These are phyloP conservation scores for Allomyces macrogynus DNA, from an alignment of 192 early-diverging fungal species.

Conservation along the genomic window DNA sequence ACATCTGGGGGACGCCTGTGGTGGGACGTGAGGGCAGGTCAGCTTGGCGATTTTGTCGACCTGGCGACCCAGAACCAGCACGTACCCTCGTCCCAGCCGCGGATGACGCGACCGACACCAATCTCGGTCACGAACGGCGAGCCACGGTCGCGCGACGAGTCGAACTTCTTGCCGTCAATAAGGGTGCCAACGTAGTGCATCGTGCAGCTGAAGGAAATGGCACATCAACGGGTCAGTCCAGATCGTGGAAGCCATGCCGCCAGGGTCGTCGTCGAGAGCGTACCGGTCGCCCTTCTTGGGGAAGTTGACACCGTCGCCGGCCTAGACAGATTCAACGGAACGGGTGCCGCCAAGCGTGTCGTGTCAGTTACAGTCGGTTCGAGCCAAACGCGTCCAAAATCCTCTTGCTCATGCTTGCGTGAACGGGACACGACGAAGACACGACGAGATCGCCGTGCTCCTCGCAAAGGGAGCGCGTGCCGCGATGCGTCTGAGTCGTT, in stretches of 20 bases:
- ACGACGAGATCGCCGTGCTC: too few relatives aligned
- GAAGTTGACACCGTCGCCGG: slow-evolving; percentile 28
- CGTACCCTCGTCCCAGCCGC: slow-evolving; percentile 34
- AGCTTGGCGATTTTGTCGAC: not conserved
- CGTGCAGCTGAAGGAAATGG: slow-evolving; percentile 20
- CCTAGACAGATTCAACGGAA: not conserved
- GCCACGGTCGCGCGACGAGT: slow-evolving; percentile 65
- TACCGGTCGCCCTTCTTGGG: slow-evolving; percentile 19
- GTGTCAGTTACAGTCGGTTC: too few relatives aligned
- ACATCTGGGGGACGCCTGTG: slow-evolving; percentile 85
- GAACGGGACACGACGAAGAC: too few relatives aligned
- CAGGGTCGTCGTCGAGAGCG: slow-evolving; percentile 15
- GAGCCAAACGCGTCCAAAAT: not conserved
- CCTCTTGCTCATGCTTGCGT: too few relatives aligned
- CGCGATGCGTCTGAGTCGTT: too few relatives aligned
- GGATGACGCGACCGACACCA: slow-evolving; percentile 84
- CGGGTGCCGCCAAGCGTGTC: not conserved
- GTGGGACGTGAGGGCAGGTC: slow-evolving; percentile 24
- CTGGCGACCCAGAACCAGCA: not conserved
- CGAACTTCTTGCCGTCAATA: slow-evolving; percentile 58
- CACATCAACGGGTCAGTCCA: not conserved
- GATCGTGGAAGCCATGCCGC: slow-evolving; percentile 13
- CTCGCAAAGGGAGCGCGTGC: too few relatives aligned
- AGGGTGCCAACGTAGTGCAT: slow-evolving; percentile 48
- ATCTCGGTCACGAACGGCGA: slow-evolving; percentile 72